Base-by-base conservation (phyloP, 306 rosid genomes). In the Prunus salicina region DNA sequence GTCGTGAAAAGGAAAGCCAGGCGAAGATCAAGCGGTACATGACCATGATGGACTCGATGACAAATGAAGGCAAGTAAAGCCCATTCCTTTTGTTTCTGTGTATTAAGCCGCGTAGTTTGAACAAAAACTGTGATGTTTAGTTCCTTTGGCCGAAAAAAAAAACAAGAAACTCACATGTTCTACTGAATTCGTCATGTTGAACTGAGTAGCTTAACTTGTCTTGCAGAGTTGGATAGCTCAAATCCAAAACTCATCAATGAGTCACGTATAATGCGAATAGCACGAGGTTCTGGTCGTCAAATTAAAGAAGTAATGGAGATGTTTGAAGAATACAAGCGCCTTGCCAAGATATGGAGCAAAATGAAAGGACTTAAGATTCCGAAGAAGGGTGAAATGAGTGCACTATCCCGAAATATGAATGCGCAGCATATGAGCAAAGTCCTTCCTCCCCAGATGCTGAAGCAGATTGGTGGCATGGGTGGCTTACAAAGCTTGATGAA, bases 41-140 rank as follows among this genome's bases (percentile, higher is more conserved):
- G 96, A 91, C 97, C 53, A 94, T 94, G 94, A 94, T 94, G 98
- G 98, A 94, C 78, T 91, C 98, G 0, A 93, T 93, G 98, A 91
- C 98, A n/a, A 82, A 89, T n/a, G 92, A 91, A 89, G 96, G 97
- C 73, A 78, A 81, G 87, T 70, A 47, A 60, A 69, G 55, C 15
- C 51, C 30, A 24, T 24, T 73, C 77, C 52, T 22, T 71, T 28
- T 28, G 67, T 62, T 62, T n/a, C 9, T 62, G 43, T 28, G 1
- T 28, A 28, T 22, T 13, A 27, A 55, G 60, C n/a, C 56, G 43
- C 75, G 52, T 67, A 11, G 28, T 43, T 34, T 18, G 50, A 67
- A 28, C 43, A 75, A 75, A 41, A 75, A 68, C 14, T 46, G 27
- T 61, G 30, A 32, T 62, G 67, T 62, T 62, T 62, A 27, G 19